Evolutionary conservation across 164 flowering plant genomes (phyloP).

Genomic region (Berberis vulgaris): DNA sequence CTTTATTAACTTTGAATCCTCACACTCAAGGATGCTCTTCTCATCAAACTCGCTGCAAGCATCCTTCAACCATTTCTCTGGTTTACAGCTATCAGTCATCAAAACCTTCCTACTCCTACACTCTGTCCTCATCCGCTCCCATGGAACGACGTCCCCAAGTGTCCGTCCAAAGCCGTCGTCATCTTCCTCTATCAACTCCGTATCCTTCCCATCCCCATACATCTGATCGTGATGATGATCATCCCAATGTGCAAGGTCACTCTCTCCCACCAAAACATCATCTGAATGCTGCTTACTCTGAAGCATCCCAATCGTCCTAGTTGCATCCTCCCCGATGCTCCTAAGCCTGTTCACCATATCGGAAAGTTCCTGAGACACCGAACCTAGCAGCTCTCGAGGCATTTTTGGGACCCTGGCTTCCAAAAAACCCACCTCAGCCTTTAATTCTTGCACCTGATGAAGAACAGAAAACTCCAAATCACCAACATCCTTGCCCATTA

Average conservation of each 20-base stretch:
- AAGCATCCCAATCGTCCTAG: slow-evolving; percentile 40
- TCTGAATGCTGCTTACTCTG: slow-evolving; percentile 55
- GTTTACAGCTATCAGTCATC: slow-evolving; percentile 57
- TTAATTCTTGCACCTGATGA: slow-evolving; percentile 76
- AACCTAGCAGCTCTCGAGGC: slow-evolving; percentile 46
- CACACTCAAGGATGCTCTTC: slow-evolving; percentile 72
- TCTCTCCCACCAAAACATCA: slow-evolving; percentile 64
- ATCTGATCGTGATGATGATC: slow-evolving; percentile 52
- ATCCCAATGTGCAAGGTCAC: slow-evolving; percentile 76
- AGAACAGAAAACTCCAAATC: slow-evolving; percentile 49
- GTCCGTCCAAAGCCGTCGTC: slow-evolving; percentile 80
- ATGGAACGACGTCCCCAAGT: slow-evolving; percentile 63
- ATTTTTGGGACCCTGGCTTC: slow-evolving; percentile 59
- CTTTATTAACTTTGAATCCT: slow-evolving; percentile 76
- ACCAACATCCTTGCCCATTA: slow-evolving; percentile 55
- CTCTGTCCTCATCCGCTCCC: slow-evolving; percentile 73
- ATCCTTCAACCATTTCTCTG: slow-evolving; percentile 77
- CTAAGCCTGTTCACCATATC: slow-evolving; percentile 59
- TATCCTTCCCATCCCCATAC: slow-evolving; percentile 68
- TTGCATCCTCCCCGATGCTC: slow-evolving; percentile 48
- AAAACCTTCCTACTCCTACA: slow-evolving; percentile 64
- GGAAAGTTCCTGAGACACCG: slow-evolving; percentile 63
- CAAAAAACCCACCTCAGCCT: slow-evolving; percentile 53
- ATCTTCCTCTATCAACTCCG: slow-evolving; percentile 81
- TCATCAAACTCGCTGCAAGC: slow-evolving; percentile 70